phyloP scores from a whole-genome alignment of 2,329 filamentous ascomycete species.

The Hypoxylon sp. region DNA sequence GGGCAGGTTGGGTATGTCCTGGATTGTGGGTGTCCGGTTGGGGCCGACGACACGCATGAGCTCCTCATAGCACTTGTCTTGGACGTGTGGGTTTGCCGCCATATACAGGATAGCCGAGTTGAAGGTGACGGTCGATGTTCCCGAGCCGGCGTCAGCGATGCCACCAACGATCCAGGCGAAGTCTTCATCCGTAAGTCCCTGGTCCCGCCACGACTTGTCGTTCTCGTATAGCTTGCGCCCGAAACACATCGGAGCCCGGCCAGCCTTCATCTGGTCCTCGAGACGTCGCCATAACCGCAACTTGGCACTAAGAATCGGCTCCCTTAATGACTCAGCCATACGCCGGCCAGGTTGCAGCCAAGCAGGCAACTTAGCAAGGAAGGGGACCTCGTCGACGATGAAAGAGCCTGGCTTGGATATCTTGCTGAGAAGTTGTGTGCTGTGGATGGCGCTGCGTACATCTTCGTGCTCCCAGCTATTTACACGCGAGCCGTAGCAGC shows the following conservation, averaged over 20 bases:
- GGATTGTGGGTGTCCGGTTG: slow-evolving; percentile 50
- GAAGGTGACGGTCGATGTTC: slow-evolving; percentile 57
- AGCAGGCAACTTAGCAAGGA: slow-evolving; percentile 43
- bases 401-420: slow-evolving; percentile 48
- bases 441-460: slow-evolving; percentile 31
- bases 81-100: slow-evolving; percentile 46
- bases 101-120: slow-evolving; percentile 50
- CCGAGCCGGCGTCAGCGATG: slow-evolving; percentile 57
- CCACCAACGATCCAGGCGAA: slow-evolving; percentile 49
- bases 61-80: slow-evolving; percentile 61
- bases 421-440: slow-evolving; percentile 39
- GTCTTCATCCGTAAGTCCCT: slow-evolving; percentile 49
- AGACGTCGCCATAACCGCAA: slow-evolving; percentile 48
- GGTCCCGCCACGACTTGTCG: slow-evolving; percentile 41
- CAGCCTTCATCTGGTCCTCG: slow-evolving; percentile 35
- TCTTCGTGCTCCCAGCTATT: slow-evolving; percentile 48
- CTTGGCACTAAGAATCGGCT: no score
- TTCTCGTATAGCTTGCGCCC: slow-evolving; percentile 46
- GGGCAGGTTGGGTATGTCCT: slow-evolving; percentile 52
- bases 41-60: slow-evolving; percentile 58
- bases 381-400: slow-evolving; percentile 48
- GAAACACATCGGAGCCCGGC: slow-evolving; percentile 45
- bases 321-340: slow-evolving; percentile 29
- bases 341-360: slow-evolving; percentile 49
- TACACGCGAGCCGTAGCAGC: slow-evolving; percentile 49